A percentile compares a stretch with the other conserved stretches of the same genome.
These are phyloP conservation scores for Monosporascus sp. DNA, from an alignment of 2,329 filamentous ascomycete genomes.

Conservation along the genomic window DNA sequence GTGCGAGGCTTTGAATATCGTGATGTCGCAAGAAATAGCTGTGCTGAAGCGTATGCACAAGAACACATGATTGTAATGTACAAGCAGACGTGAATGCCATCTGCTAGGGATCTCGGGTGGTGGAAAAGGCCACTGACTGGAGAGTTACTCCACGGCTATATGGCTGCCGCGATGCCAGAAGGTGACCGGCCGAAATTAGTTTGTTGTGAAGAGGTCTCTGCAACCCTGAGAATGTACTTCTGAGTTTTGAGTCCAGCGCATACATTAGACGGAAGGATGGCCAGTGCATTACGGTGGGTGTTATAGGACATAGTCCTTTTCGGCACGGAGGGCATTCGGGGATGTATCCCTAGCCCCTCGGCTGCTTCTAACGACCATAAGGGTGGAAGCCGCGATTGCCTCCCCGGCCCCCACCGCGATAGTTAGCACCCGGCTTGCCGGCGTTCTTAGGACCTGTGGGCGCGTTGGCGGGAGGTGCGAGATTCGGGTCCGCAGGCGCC, in stretches of 20 bases:
- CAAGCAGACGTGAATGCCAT: constrained; percentile 8
- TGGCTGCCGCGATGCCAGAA: not conserved
- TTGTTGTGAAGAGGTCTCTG: no score
- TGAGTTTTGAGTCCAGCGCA: no score
- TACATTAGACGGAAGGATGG: no score
- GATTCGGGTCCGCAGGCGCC: constrained; percentile 44
- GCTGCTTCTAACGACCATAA: constrained; percentile 42
- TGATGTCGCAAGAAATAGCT: not conserved
- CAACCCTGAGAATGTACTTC: no score
- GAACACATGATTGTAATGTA: constrained; percentile 6
- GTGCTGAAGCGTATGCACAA: constrained; percentile 2
- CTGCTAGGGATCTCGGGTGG: constrained; percentile 2
- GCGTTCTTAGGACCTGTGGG: constrained; percentile 96
- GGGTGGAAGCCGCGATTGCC: constrained; percentile 74
- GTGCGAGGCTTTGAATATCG: no score
- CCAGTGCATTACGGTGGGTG: not conserved
- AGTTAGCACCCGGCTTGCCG: constrained; percentile 85
- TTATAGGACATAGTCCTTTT: not conserved
- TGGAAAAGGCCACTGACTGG: not conserved
- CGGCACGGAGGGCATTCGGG: not conserved
- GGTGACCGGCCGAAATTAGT: not conserved
- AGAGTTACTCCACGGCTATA: not conserved
- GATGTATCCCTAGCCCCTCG: constrained; percentile 1
- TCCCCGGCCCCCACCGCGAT: constrained; percentile 81
- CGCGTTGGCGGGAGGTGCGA: constrained; percentile 69